phyloP scores from a whole-genome alignment of 2,329 filamentous ascomycete species.

The Niveomyces coronatus region DNA sequence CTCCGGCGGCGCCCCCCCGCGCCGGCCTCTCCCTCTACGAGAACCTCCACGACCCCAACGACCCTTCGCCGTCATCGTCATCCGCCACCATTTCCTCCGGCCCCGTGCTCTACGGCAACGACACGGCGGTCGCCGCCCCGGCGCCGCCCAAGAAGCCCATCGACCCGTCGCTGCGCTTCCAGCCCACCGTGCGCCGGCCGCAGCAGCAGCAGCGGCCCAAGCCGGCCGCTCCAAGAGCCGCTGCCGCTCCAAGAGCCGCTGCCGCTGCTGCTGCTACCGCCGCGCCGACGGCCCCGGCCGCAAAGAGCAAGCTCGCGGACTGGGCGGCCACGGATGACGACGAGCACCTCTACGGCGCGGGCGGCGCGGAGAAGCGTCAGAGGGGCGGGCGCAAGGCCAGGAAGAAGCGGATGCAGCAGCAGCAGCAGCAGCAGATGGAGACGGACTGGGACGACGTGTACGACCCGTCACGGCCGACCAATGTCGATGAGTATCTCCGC shows the following conservation, averaged over 20 bases:
- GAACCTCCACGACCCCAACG: slow-evolving; percentile 60
- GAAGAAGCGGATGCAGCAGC: slow-evolving; percentile 50
- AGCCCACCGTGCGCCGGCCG: slow-evolving; percentile 74
- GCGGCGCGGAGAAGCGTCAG: slow-evolving; percentile 58
- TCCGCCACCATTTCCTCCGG: slow-evolving; percentile 64
- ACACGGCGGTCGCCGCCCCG: slow-evolving; percentile 38
- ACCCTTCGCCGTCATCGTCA: slow-evolving; percentile 27
- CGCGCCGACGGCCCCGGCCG: slow-evolving; percentile 20
- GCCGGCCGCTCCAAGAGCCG: slow-evolving; percentile 41
- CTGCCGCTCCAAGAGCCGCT: slow-evolving; percentile 17
- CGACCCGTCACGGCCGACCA: slow-evolving; percentile 72
- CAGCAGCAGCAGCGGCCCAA: slow-evolving; percentile 43
- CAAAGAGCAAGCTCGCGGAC: slow-evolving; percentile 66
- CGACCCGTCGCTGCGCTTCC: slow-evolving; percentile 63
- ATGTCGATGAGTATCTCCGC: slow-evolving; percentile 71
- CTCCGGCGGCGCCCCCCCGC: slow-evolving; percentile 28
- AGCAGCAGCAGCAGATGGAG: slow-evolving; percentile 44
- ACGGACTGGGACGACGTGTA: slow-evolving; percentile 91
- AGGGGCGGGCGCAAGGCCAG: slow-evolving; percentile 72
- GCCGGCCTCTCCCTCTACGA: slow-evolving; percentile 68
- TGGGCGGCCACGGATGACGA: slow-evolving; percentile 73
- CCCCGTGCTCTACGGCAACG: slow-evolving; percentile 52
- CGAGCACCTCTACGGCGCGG: slow-evolving; percentile 58
- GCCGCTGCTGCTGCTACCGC: slow-evolving; percentile 21
- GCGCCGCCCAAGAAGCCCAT: slow-evolving; percentile 45